These are phyloP conservation scores for Saccharomycopsis crataegensis DNA, from an alignment of 1,139 yeast genomes.

Conservation along the genomic window DNA sequence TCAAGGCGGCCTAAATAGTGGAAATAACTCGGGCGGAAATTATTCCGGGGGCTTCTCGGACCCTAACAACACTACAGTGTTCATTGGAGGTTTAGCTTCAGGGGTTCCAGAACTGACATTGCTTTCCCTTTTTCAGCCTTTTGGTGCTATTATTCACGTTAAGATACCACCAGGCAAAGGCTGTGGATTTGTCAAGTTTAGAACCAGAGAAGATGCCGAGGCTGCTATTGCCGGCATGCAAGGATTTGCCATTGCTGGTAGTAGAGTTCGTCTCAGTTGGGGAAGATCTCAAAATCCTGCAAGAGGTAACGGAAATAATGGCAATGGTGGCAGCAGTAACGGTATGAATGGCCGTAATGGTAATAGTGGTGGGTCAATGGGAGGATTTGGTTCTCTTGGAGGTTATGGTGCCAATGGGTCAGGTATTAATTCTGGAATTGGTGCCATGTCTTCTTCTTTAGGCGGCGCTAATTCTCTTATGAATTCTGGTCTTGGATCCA, in stretches of 20 bases:
- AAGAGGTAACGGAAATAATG: neutral
- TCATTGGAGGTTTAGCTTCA: slow-evolving; percentile 62
- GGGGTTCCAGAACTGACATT: slow-evolving; percentile 54
- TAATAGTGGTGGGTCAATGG: too few relatives aligned
- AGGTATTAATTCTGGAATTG: too few relatives aligned
- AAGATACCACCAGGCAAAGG: slow-evolving; percentile 45
- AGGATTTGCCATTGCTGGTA: slow-evolving; percentile 64
- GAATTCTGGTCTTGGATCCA: neutral
- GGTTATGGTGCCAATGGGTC: too few relatives aligned
- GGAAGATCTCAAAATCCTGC: slow-evolving; percentile 38
- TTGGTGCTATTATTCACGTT: slow-evolving; percentile 58
- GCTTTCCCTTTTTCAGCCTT: slow-evolving; percentile 52
- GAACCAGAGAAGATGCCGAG: slow-evolving; percentile 61
- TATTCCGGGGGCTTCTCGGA: slow-evolving; percentile 34
- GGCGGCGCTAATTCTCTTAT: neutral
- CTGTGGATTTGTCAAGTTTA: slow-evolving; percentile 66
- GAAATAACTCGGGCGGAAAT: slow-evolving; percentile 6
- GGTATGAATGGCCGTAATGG: neutral
- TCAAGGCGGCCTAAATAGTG: slow-evolving; percentile 9
- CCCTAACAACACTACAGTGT: slow-evolving; percentile 65
- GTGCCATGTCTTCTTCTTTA: neutral
- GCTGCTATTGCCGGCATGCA: slow-evolving; percentile 67
- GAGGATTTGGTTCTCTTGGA: neutral
- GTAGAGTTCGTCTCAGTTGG: slow-evolving; percentile 65
- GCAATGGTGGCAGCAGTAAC: neutral